Evolutionary conservation across 495 filamentous ascomycete genomes (phyloP).

Genomic region (Aspergillus indologenus): DNA sequence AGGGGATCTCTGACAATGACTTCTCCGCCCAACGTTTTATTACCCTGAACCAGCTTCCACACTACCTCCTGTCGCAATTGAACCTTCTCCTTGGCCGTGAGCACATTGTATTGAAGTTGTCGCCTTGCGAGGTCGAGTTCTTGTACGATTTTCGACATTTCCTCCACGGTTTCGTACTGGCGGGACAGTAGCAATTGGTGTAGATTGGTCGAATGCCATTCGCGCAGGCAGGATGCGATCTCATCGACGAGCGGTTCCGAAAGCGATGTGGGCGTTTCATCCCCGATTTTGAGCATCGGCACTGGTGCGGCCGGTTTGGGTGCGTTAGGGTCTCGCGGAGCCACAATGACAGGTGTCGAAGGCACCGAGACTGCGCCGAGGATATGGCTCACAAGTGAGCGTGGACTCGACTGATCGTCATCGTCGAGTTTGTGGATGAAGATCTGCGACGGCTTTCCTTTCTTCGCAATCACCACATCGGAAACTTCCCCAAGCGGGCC

Average conservation of each 20-base stretch:
- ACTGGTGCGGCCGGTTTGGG: constrained; percentile 88
- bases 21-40: constrained; percentile 87
- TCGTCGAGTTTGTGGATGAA: constrained; percentile 41
- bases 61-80: constrained; percentile 78
- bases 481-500: constrained; percentile 32
- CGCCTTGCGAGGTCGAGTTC: constrained; percentile 77
- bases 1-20: constrained; percentile 89
- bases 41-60: constrained; percentile 91
- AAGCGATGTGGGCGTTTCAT: constrained; percentile 85
- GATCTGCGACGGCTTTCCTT: constrained; percentile 43
- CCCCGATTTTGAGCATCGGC: constrained; percentile 94
- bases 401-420: constrained; percentile 29
- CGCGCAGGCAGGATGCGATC: constrained; percentile 89
- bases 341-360: constrained; percentile 33
- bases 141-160: constrained; percentile 73
- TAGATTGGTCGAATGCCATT: constrained; percentile 97
- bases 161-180: constrained; percentile 76
- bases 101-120: constrained; percentile 88
- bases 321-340: constrained; percentile 50
- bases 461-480: constrained; percentile 40
- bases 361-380: constrained; percentile 31
- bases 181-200: constrained; percentile 86
- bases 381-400: constrained; percentile 25
- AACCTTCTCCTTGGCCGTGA: constrained; percentile 79
- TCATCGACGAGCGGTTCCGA: constrained; percentile 95